Evolutionary conservation across 257 asterid genomes (phyloP).

Genomic region (Plantago elongata): DNA sequence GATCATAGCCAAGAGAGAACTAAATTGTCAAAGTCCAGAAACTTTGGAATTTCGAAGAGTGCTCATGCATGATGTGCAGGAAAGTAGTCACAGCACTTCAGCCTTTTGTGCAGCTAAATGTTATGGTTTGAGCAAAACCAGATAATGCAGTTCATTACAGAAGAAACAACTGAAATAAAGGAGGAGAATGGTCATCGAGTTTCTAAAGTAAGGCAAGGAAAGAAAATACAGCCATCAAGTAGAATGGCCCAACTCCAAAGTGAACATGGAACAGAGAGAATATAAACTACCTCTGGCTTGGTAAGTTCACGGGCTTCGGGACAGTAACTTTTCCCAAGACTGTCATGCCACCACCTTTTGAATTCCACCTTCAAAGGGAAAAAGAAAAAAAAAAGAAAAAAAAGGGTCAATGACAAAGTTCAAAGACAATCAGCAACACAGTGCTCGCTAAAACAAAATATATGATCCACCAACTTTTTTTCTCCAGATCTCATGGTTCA

Average conservation of each 20-base stretch:
- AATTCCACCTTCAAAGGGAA: constrained; percentile 52
- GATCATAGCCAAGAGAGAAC: too few relatives aligned
- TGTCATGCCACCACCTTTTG: constrained; percentile 92
- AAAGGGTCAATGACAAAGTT: constrained; percentile 6
- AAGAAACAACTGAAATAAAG: too few relatives aligned
- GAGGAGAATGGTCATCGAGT: too few relatives aligned
- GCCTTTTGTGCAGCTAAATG: too few relatives aligned
- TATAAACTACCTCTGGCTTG: constrained; percentile 73
- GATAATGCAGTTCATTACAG: too few relatives aligned
- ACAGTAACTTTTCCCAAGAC: constrained; percentile 92
- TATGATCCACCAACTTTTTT: background rate
- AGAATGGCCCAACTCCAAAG: background rate
- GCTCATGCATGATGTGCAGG: too few relatives aligned
- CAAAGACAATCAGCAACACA: constrained; percentile 3
- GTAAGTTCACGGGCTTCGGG: constrained; percentile 95
- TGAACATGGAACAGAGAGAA: background rate
- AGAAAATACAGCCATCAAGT: constrained; percentile 27
- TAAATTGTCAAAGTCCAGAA: too few relatives aligned
- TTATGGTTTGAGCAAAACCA: too few relatives aligned
- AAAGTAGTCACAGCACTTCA: too few relatives aligned
- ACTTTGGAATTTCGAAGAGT: too few relatives aligned
- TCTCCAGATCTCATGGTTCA: background rate
- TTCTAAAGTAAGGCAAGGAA: constrained; percentile 4
- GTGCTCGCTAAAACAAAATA: too few relatives aligned
- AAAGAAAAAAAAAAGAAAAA: too few relatives aligned